Evolutionary conservation across 768 basidiomycete genomes (phyloP).

Genomic region (Pleurotus salmoneostramineus): DNA sequence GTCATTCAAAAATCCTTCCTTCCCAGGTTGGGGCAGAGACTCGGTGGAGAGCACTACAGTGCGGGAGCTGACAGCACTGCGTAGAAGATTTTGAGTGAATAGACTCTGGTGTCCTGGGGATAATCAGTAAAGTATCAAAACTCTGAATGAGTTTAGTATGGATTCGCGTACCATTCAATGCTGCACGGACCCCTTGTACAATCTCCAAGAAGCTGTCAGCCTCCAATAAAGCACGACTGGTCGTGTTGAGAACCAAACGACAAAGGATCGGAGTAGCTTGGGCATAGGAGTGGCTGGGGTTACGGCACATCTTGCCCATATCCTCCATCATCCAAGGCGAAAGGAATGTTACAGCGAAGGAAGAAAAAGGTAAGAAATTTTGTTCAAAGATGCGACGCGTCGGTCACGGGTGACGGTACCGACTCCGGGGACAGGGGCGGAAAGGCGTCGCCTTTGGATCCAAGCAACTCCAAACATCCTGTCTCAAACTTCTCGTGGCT

Average conservation of each 20-base stretch:
- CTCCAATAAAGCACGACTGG: slow-evolving; percentile 17
- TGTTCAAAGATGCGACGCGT: too few relatives aligned
- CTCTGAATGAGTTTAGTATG: not conserved
- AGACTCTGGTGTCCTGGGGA: slow-evolving; percentile 17
- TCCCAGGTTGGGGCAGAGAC: not conserved
- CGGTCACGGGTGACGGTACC: too few relatives aligned
- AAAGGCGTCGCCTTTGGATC: too few relatives aligned
- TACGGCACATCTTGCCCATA: too few relatives aligned
- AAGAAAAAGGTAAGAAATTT: too few relatives aligned
- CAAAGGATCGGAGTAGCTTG: slow-evolving; percentile 11
- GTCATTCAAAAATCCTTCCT: slow-evolving; percentile 25
- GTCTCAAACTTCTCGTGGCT: too few relatives aligned
- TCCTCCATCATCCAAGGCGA: too few relatives aligned
- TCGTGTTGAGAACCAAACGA: slow-evolving; percentile 13
- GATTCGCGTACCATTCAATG: slow-evolving; percentile 12
- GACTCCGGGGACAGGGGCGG: too few relatives aligned
- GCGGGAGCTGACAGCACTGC: slow-evolving; percentile 28
- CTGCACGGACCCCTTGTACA: slow-evolving; percentile 13
- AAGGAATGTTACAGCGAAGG: too few relatives aligned
- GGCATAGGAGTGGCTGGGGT: not conserved
- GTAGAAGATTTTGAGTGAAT: slow-evolving; percentile 20
- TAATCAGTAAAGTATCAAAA: not conserved
- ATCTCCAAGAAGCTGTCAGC: slow-evolving; percentile 14
- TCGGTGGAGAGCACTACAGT: slow-evolving; percentile 23
- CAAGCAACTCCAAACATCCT: too few relatives aligned